phyloP scores from a whole-genome alignment of 192 early-diverging fungal genomes.

The Coemansia sp. region DNA sequence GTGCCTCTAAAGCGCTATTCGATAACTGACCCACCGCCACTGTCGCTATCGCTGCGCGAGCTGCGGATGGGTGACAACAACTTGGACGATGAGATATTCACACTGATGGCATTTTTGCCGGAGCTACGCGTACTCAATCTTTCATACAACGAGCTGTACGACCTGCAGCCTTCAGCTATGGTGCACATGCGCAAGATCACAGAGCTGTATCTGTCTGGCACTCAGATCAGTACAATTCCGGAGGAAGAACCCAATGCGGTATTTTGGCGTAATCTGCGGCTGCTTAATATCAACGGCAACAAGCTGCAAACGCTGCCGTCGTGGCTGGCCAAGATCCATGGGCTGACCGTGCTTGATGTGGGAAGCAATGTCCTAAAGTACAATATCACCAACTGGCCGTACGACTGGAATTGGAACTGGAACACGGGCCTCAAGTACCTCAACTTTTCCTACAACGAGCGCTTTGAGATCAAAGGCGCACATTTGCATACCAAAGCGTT shows the following conservation, averaged over 20 bases:
- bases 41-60: slow-evolving; percentile 56
- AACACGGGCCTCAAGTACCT: slow-evolving; percentile 85
- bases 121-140: slow-evolving; percentile 78
- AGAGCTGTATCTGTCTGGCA: slow-evolving; percentile 82
- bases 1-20: slow-evolving; percentile 42
- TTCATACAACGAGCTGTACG: slow-evolving; percentile 75
- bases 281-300: slow-evolving; percentile 88
- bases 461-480: slow-evolving; percentile 81
- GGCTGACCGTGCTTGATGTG: slow-evolving; percentile 76
- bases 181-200: slow-evolving; percentile 65
- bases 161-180: slow-evolving; percentile 75
- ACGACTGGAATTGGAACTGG: slow-evolving; percentile 98
- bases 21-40: slow-evolving; percentile 55
- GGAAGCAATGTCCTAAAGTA: slow-evolving; percentile 87
- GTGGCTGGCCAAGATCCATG: slow-evolving; percentile 83
- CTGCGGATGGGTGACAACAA: slow-evolving; percentile 82
- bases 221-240: slow-evolving; percentile 77
- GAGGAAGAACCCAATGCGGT: slow-evolving; percentile 76
- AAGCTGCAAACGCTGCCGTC: slow-evolving; percentile 86
- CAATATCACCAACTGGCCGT: slow-evolving; percentile 92
- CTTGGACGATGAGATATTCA: slow-evolving; percentile 77
- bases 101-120: slow-evolving; percentile 66
- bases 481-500: slow-evolving; percentile 54
- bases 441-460: slow-evolving; percentile 86
- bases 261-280: slow-evolving; percentile 61